A percentile compares a stretch with the other conserved stretches of the same genome.
phyloP scores from a whole-genome alignment of 495 filamentous ascomycete species.

The Haplographium delicatum region DNA sequence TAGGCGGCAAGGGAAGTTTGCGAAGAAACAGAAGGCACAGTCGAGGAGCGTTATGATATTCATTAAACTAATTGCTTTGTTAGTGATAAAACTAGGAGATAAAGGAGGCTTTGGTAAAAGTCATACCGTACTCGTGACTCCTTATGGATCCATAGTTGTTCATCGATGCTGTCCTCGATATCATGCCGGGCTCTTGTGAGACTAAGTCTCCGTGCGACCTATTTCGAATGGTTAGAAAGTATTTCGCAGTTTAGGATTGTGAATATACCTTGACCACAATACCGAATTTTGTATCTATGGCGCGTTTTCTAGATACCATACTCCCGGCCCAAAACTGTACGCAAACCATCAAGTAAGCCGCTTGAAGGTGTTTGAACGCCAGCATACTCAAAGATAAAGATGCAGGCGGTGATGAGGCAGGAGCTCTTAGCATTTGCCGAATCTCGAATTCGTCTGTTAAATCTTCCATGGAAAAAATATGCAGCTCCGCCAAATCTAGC shows the following conservation, averaged over 20 bases:
- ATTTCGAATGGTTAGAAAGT: neutral
- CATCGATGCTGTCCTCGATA: conserved; percentile 8
- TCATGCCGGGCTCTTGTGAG: conserved; percentile 17
- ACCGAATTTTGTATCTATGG: conserved; percentile 41
- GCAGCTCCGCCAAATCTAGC: conserved; percentile 43
- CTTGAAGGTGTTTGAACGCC: conserved; percentile 39
- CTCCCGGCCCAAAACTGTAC: conserved; percentile 45
- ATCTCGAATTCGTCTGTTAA: conserved; percentile 41
- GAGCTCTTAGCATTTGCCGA: conserved; percentile 15
- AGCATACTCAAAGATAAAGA: neutral
- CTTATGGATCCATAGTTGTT: conserved; percentile 15
- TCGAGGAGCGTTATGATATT: conserved; percentile 17
- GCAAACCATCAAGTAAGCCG: conserved; percentile 37
- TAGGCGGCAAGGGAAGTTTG: conserved; percentile 12
- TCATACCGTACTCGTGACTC: conserved; percentile 12
- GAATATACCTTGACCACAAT: conserved; percentile 31
- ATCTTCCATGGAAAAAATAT: conserved; percentile 38
- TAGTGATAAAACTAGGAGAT: neutral
- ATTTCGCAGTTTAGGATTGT: neutral
- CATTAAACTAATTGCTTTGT: conserved; percentile 6
- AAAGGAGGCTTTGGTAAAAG: too few relatives aligned
- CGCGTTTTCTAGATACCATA: conserved; percentile 34
- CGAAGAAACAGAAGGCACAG: conserved; percentile 15
- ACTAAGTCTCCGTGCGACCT: conserved; percentile 11
- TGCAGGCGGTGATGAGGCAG: neutral